These are phyloP conservation scores for Nephelium lappaceum DNA, from an alignment of 345 rosid genomes.

Conservation along the genomic window DNA sequence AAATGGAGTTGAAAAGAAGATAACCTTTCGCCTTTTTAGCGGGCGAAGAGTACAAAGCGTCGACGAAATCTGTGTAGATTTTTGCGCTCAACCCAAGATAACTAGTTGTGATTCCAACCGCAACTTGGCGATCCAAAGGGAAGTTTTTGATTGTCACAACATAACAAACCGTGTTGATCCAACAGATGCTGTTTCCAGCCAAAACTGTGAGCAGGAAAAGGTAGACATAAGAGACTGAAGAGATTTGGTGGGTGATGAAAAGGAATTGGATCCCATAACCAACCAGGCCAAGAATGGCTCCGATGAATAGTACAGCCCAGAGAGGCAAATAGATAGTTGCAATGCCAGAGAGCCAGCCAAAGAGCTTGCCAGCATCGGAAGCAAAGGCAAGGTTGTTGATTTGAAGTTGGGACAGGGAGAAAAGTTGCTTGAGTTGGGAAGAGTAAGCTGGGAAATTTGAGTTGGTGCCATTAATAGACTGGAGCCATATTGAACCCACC, in stretches of 20 bases:
- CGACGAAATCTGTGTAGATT: constrained; percentile 67
- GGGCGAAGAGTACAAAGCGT: constrained; percentile 37
- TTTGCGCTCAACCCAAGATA: constrained; percentile 82
- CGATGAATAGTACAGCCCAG: constrained; percentile 71
- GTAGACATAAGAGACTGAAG: constrained; percentile 50
- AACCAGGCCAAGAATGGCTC: constrained; percentile 60
- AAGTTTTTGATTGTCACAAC: constrained; percentile 55
- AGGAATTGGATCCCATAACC: constrained; percentile 89
- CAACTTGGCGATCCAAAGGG: constrained; percentile 56
- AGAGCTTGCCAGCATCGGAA: constrained; percentile 85
- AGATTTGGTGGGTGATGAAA: constrained; percentile 44
- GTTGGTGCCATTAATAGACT: constrained; percentile 77
- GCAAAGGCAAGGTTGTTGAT: constrained; percentile 92
- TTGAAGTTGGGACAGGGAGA: constrained; percentile 75
- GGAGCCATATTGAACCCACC: constrained; percentile 78
- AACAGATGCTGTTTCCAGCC: constrained; percentile 94
- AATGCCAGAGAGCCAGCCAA: constrained; percentile 84
- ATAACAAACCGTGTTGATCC: constrained; percentile 90
- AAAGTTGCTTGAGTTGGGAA: constrained; percentile 71
- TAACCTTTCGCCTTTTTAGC: constrained; percentile 47
- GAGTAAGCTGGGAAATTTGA: constrained; percentile 89
- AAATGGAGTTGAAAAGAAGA: constrained; percentile 62
- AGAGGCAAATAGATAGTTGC: constrained; percentile 78
- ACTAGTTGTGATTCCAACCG: constrained; percentile 74
- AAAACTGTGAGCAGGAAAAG: constrained; percentile 65